Percentiles rank a stretch among this genome's conserved stretches.
Conservation (phyloP, 208 protist genomes). For the Acanthamoeba royreba region DNA sequence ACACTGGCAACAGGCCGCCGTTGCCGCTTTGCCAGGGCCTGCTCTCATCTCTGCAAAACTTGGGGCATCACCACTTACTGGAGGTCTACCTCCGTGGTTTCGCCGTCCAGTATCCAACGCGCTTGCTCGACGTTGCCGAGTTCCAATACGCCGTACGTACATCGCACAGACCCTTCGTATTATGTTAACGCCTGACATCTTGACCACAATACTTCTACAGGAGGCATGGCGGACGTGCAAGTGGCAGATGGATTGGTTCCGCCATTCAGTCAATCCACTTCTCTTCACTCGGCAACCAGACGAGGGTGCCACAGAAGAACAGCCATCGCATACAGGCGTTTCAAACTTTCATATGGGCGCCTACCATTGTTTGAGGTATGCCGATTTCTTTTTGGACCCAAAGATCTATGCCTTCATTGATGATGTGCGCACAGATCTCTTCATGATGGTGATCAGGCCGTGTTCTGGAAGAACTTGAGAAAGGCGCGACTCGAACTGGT, state of each 20-base stretch:
- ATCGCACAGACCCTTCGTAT: not conserved
- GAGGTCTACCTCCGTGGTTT: slow-evolving; percentile 40
- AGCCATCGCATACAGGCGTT: not conserved
- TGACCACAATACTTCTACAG: not conserved
- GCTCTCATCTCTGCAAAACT: slow-evolving; percentile 2
- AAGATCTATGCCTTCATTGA: not conserved
- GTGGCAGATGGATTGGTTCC: slow-evolving; percentile 50
- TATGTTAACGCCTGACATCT: not conserved
- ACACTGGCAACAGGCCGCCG: not conserved
- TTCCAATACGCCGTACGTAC: slow-evolving; percentile 42
- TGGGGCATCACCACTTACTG: slow-evolving; percentile 50
- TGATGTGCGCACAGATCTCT: not conserved
- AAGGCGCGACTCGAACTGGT: slow-evolving; percentile 36
- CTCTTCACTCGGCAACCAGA: not conserved
- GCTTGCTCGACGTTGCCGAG: slow-evolving; percentile 39
- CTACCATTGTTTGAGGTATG: slow-evolving; percentile 2
- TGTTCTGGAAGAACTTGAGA: slow-evolving; percentile 38
- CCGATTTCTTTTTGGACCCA: not conserved
- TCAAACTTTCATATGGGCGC: slow-evolving; percentile 41
- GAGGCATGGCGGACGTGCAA: slow-evolving; percentile 52
- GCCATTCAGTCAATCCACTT: not conserved
- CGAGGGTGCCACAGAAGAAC: not conserved
- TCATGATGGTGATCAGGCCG: slow-evolving; percentile 12
- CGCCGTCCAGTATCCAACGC: not conserved
- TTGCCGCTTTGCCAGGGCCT: slow-evolving; percentile 17